Base-by-base conservation (phyloP, 305 asterid genomes). In the Fraxinus velutina region DNA sequence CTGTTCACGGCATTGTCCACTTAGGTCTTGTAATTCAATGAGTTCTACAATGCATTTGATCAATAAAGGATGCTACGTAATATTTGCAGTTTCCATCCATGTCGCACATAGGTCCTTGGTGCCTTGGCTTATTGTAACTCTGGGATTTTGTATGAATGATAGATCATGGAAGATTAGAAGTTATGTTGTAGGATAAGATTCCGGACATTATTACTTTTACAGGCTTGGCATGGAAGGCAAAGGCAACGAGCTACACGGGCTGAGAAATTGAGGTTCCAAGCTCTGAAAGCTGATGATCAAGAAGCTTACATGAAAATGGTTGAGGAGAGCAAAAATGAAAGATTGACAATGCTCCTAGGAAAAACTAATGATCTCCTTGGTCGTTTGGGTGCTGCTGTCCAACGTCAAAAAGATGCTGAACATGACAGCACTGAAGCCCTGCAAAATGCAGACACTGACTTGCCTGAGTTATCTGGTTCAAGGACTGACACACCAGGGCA, bases 231-330 rank as follows among this genome's bases (percentile, higher is more conserved):
- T 90, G 98, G 92, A 84, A 94, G 97, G 88, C 92, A 94, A 85
- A 91, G 96, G 89, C 99, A 96, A 87, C 93, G 98, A 84, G 99
- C 98, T 83, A 90, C 98, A 72, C 89, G 99, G 66, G 97, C 97
- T 77, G 98, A 96, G 85, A 94, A 94, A 82, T 71, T 94, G 92
- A 90, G 99, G 91, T 92, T 93, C 84, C 99, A 94, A 91, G 99
- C 99, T 87, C 87, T 96, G 84, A 96, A 92, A 90, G 94, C 97
- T 64, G 99, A 93, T 86, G 99, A 96, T 89, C 99, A 94, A 86
- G 99, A 96, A 91, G 99, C 99, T 83, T 96, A 96, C 89, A 91
- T 93, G 98, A 96, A 92, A 90, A 91, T 94, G 98, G 99, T 94
- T 62, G 98, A 96, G 90, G 99, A 96, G 90, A 96, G 99, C 90